Evolutionary conservation across 768 basidiomycete species (phyloP).

Genomic region (Crassisporium funariophilum): DNA sequence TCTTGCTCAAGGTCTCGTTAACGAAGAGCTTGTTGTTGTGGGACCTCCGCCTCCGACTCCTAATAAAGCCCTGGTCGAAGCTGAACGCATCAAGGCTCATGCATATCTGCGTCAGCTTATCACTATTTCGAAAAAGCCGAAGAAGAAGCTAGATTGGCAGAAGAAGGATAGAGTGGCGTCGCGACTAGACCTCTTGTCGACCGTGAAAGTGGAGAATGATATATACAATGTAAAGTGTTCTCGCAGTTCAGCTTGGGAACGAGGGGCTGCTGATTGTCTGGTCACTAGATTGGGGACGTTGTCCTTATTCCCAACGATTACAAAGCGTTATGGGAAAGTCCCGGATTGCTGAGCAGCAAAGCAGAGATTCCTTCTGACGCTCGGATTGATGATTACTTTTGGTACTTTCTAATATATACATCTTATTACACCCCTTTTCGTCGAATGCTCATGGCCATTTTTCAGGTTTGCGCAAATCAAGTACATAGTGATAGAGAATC

Average conservation of each 20-base stretch:
- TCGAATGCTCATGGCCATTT: too few species aligned
- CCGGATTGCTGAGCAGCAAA: neutral
- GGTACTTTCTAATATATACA: slow-evolving; percentile 37
- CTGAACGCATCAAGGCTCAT: slow-evolving; percentile 24
- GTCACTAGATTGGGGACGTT: slow-evolving; percentile 60
- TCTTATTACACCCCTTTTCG: neutral
- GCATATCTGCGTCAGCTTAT: slow-evolving; percentile 32
- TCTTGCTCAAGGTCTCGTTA: slow-evolving; percentile 53
- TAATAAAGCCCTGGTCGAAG: slow-evolving; percentile 28
- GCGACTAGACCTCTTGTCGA: slow-evolving; percentile 36
- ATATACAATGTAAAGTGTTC: slow-evolving; percentile 40
- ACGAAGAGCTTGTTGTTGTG: slow-evolving; percentile 55
- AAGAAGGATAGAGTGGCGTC: slow-evolving; percentile 37
- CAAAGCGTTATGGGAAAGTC: slow-evolving; percentile 32
- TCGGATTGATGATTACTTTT: slow-evolving; percentile 61
- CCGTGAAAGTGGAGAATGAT: slow-evolving; percentile 44
- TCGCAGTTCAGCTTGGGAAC: neutral
- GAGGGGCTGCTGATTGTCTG: neutral
- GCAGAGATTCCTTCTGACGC: slow-evolving; percentile 34
- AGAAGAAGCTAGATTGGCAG: slow-evolving; percentile 27
- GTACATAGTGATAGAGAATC: slow-evolving; percentile 45
- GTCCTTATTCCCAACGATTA: slow-evolving; percentile 47
- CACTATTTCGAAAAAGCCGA: slow-evolving; percentile 21
- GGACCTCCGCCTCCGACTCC: slow-evolving; percentile 42
- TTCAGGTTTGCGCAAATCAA: slow-evolving; percentile 71